These are phyloP conservation scores for Taphrina deformans DNA, from an alignment of 1,139 yeast species.

Conservation along the genomic window DNA sequence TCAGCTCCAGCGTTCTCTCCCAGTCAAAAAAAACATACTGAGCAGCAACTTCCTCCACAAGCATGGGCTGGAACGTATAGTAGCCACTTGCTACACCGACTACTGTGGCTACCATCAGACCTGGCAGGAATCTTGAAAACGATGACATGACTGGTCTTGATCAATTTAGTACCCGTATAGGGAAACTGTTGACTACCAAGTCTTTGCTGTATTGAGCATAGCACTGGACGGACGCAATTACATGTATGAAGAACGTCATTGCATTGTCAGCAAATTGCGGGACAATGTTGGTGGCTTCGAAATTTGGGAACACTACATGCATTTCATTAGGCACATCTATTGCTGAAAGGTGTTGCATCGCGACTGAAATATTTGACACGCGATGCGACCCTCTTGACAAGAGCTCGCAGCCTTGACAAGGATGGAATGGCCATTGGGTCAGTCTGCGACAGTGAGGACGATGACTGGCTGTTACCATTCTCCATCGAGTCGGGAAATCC, in stretches of 20 bases:
- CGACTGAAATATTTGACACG: not conserved
- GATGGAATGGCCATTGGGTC: constrained; percentile 10
- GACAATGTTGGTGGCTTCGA: not conserved
- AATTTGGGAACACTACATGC: not conserved
- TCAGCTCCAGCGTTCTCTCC: not conserved
- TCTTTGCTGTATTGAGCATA: too few relatives aligned
- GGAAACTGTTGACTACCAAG: too few relatives aligned
- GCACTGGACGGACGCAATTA: too few relatives aligned
- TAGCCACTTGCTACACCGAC: constrained; percentile 28
- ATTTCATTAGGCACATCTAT: not conserved
- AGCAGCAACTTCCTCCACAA: constrained; percentile 23
- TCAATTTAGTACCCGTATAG: too few relatives aligned
- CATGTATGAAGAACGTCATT: not conserved
- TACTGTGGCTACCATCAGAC: constrained; percentile 21
- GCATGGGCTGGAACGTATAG: constrained; percentile 28
- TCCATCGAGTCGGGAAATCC: not conserved
- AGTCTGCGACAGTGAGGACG: constrained; percentile 28
- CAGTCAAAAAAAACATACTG: not conserved
- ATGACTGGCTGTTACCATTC: constrained; percentile 15
- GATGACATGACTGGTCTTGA: constrained; percentile 17
- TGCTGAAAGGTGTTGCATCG: not conserved
- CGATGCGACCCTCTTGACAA: not conserved
- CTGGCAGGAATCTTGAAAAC: constrained; percentile 24
- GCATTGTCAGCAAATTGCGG: constrained; percentile 12
- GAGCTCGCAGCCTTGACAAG: not conserved